Evolutionary conservation across 257 asterid genomes (phyloP).

Genomic region (Paraleonurus japonicus): DNA sequence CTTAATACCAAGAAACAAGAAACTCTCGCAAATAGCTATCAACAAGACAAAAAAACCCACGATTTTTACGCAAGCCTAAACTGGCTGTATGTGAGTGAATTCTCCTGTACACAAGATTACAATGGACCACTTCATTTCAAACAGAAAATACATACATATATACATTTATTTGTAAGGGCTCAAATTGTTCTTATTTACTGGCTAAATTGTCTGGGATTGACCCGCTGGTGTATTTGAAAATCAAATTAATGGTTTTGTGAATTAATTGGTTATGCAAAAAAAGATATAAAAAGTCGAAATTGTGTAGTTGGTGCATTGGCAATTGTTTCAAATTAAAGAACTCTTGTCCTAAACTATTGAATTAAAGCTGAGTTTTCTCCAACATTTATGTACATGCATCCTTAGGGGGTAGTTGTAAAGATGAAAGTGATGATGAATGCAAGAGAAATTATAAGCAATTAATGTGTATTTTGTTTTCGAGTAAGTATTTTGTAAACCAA

Average conservation of each 20-base stretch:
- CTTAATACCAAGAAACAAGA: slow-evolving; percentile 17
- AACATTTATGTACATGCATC: background rate
- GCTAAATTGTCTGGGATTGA: too few relatives aligned
- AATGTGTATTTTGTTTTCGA: too few relatives aligned
- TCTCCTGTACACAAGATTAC: background rate
- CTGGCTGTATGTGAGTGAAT: background rate
- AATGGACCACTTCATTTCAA: slow-evolving; percentile 27
- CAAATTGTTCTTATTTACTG: too few relatives aligned
- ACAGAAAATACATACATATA: background rate
- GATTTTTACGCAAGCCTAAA: slow-evolving; percentile 8
- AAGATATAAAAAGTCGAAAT: background rate
- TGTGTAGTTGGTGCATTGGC: slow-evolving; percentile 20
- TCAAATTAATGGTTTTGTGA: too few relatives aligned
- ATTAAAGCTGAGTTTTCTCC: background rate
- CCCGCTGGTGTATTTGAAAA: too few relatives aligned
- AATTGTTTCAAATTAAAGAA: slow-evolving; percentile 11
- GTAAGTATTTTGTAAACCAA: too few relatives aligned
- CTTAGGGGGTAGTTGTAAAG: background rate
- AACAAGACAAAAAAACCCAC: slow-evolving; percentile 16
- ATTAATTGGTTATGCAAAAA: slow-evolving; percentile 6
- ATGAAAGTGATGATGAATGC: background rate
- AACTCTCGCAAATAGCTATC: background rate
- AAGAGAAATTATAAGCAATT: too few relatives aligned
- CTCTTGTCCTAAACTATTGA: slow-evolving; percentile 9
- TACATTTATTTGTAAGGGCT: too few relatives aligned